Evolutionary conservation across 2,329 filamentous ascomycete species (phyloP).

Genomic region (Aspergillus thermomutatus): DNA sequence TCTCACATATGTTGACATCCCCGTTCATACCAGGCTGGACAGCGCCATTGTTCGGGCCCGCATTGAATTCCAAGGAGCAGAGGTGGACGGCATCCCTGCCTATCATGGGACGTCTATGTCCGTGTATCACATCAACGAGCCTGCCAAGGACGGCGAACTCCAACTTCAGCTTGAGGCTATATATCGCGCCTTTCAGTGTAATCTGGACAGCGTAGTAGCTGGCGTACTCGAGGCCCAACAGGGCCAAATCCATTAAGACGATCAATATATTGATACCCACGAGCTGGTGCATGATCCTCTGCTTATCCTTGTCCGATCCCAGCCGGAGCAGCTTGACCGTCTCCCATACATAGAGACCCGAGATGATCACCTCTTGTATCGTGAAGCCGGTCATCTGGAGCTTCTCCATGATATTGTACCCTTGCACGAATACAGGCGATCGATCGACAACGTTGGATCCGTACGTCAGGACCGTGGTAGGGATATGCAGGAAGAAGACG

Average conservation of each 20-base stretch:
- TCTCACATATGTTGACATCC: conserved; percentile 1
- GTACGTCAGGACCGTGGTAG: conserved; percentile 55
- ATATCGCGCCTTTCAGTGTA: conserved; percentile 39
- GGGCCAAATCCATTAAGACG: conserved; percentile 44
- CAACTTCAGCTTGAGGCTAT: conserved; percentile 47
- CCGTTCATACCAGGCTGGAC: conserved; percentile 1
- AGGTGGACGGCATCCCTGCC: conserved; percentile 23
- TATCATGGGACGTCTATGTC: conserved; percentile 19
- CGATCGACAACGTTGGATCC: conserved; percentile 31
- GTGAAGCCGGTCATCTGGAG: conserved; percentile 46
- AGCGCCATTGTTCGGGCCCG: conserved; percentile 5
- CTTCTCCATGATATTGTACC: conserved; percentile 46
- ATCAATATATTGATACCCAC: conserved; percentile 47
- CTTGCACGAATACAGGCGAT: conserved; percentile 28
- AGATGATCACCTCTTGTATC: conserved; percentile 47
- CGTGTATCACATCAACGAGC: conserved; percentile 40
- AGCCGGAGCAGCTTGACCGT: conserved; percentile 47
- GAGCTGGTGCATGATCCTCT: conserved; percentile 43
- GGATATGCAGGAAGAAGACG: conserved; percentile 51
- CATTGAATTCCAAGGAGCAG: conserved; percentile 13
- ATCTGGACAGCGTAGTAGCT: conserved; percentile 41
- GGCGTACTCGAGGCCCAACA: conserved; percentile 42
- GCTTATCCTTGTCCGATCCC: conserved; percentile 24
- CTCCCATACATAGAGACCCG: conserved; percentile 52
- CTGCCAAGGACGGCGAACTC: conserved; percentile 55